Conservation (phyloP, 495 filamentous ascomycete genomes). For the Trichoderma parareesei region DNA sequence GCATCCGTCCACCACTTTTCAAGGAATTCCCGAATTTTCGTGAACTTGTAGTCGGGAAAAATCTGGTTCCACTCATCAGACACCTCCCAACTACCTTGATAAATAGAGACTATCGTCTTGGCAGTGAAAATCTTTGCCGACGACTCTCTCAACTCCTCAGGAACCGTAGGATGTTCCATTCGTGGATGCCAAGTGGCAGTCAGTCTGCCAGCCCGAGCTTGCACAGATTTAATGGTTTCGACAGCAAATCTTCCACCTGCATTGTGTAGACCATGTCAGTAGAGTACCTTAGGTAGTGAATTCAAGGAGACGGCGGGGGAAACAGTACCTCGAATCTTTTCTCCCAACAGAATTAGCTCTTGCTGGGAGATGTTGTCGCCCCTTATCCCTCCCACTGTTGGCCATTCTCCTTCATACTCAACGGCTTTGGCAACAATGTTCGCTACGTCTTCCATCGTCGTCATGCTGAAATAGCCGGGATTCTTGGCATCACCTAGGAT, state of each 20-base stretch:
- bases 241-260: constrained; percentile 33
- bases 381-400: constrained; percentile 42
- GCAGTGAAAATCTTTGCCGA: constrained; percentile 26
- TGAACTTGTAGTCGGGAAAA: constrained; percentile 46
- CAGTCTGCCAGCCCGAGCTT: constrained; percentile 36
- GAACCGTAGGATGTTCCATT: constrained; percentile 35
- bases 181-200: constrained; percentile 37
- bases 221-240: constrained; percentile 35
- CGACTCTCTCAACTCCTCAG: constrained; percentile 29
- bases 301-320: not conserved
- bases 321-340: constrained; percentile 41
- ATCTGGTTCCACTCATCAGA: constrained; percentile 47
- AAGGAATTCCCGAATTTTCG: constrained; percentile 39
- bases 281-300: too few relatives aligned
- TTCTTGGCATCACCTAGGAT: constrained; percentile 20
- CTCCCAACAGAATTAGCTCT: constrained; percentile 38
- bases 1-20: constrained; percentile 29
- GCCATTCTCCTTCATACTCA: constrained; percentile 50
- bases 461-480: constrained; percentile 23
- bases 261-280: not conserved
- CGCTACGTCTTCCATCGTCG: constrained; percentile 40
- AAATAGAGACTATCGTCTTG: constrained; percentile 34
- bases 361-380: constrained; percentile 35
- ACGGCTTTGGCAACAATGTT: constrained; percentile 42
- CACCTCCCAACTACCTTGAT: constrained; percentile 30